phyloP scores from a whole-genome alignment of 352 stramenopile genomes.

The Aphanomyces cochlioides region DNA sequence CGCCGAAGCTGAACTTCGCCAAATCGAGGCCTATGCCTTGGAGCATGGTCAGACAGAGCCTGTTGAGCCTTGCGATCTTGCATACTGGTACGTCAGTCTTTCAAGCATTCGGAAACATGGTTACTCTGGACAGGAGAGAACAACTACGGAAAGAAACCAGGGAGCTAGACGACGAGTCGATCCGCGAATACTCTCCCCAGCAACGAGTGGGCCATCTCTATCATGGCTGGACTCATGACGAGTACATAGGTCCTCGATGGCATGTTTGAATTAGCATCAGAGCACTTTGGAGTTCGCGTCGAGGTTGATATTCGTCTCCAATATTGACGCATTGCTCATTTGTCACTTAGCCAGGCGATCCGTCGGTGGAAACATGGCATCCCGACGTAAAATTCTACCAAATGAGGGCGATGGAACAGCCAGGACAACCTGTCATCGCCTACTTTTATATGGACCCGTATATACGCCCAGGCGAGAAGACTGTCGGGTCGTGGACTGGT shows the following conservation, averaged over 20 bases:
- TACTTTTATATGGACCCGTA: slow-evolving; percentile 98
- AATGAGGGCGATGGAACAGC: background rate
- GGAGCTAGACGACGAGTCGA: slow-evolving; percentile 95
- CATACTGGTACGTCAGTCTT: slow-evolving; percentile 75
- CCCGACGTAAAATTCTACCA: slow-evolving; percentile 94
- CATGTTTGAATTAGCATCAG: slow-evolving; percentile 92
- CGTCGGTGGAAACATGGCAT: slow-evolving; percentile 84
- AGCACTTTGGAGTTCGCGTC: slow-evolving; percentile 94
- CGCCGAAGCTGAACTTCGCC: slow-evolving; percentile 86
- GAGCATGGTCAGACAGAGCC: slow-evolving; percentile 64
- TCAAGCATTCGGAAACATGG: background rate
- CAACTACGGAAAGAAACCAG: slow-evolving; percentile 94
- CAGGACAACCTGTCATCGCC: slow-evolving; percentile 78
- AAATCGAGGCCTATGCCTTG: slow-evolving; percentile 84
- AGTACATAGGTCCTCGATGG: slow-evolving; percentile 74
- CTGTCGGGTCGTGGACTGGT: slow-evolving; percentile 97
- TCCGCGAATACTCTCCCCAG: slow-evolving; percentile 95
- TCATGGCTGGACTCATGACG: background rate
- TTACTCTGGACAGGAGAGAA: slow-evolving; percentile 64
- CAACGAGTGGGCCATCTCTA: slow-evolving; percentile 37
- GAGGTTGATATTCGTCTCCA: slow-evolving; percentile 33
- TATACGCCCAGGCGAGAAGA: slow-evolving; percentile 94
- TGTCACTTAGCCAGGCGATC: no score
- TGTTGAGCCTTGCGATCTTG: slow-evolving; percentile 92
- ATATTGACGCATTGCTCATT: no score